Conservation (phyloP, 495 filamentous ascomycete species). For the Tuber magnatum region DNA sequence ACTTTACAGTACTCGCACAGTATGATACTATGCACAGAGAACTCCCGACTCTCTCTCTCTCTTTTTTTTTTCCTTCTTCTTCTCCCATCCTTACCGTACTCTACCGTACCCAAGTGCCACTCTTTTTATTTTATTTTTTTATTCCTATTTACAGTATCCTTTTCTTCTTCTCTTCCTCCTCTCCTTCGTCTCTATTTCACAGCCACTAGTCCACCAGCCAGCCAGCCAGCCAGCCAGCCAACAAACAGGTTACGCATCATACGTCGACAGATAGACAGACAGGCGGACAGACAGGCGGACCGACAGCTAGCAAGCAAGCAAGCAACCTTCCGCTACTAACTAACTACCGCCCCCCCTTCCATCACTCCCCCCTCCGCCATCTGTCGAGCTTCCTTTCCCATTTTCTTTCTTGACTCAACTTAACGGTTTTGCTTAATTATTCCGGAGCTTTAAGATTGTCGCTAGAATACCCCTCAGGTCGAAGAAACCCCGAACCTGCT, state of each 20-base stretch:
- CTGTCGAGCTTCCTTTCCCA: not conserved
- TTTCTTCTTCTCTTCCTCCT: not conserved
- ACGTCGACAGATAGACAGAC: not conserved
- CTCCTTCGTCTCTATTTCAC: not conserved
- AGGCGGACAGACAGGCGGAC: not conserved
- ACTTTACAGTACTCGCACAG: not conserved
- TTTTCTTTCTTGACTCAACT: not conserved
- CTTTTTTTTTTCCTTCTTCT: not conserved
- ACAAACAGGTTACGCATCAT: not conserved
- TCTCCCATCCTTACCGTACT: not conserved
- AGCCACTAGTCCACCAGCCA: not conserved
- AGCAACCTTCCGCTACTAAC: not conserved
- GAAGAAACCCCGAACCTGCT: not conserved
- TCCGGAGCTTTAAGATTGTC: not conserved
- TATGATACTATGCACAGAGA: not conserved
- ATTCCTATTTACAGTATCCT: not conserved
- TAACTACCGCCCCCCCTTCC: not conserved
- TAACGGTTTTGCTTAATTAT: not conserved
- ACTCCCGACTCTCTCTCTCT: constrained; percentile 8
- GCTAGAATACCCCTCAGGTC: not conserved
- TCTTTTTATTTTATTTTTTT: not conserved
- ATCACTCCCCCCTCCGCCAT: not conserved
- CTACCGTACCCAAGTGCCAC: not conserved
- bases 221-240: not conserved
- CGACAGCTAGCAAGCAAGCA: constrained; percentile 3